A percentile compares a stretch with the other conserved stretches of the same genome.
phyloP scores from a whole-genome alignment of 768 basidiomycete genomes.

The Kockovaella imperatae region DNA sequence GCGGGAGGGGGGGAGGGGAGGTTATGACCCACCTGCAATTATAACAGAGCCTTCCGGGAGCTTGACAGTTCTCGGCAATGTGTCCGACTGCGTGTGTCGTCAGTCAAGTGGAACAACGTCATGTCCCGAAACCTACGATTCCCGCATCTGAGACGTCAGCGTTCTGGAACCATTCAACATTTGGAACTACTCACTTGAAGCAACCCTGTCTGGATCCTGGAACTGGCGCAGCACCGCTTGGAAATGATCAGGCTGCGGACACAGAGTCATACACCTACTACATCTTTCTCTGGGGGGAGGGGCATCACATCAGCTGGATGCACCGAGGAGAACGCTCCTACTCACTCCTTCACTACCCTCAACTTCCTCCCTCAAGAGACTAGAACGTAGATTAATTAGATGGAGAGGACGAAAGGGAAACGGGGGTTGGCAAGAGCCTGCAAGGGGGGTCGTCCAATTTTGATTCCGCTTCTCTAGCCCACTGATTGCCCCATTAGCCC shows the following conservation, averaged over 20 bases:
- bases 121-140: conserved; percentile 61
- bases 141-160: conserved; percentile 67
- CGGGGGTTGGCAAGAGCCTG: too few species aligned
- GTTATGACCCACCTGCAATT: conserved; percentile 55
- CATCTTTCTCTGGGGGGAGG: conserved; percentile 22
- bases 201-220: conserved; percentile 40
- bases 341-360: too few species aligned
- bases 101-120: conserved; percentile 41
- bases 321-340: too few species aligned
- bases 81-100: conserved; percentile 61
- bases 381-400: too few species aligned
- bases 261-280: conserved; percentile 22
- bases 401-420: too few species aligned
- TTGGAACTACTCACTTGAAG: conserved; percentile 28
- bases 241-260: background rate
- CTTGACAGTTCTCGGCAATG: conserved; percentile 84
- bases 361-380: too few species aligned
- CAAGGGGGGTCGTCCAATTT: too few species aligned
- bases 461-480: too few species aligned
- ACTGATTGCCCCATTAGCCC: too few species aligned
- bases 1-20: background rate
- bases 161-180: background rate
- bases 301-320: too few species aligned
- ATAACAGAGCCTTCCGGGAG: conserved; percentile 82
- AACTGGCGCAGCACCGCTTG: conserved; percentile 12